These are phyloP conservation scores for Exophiala aquamarina DNA, from an alignment of 2,329 filamentous ascomycete species.

Conservation along the genomic window DNA sequence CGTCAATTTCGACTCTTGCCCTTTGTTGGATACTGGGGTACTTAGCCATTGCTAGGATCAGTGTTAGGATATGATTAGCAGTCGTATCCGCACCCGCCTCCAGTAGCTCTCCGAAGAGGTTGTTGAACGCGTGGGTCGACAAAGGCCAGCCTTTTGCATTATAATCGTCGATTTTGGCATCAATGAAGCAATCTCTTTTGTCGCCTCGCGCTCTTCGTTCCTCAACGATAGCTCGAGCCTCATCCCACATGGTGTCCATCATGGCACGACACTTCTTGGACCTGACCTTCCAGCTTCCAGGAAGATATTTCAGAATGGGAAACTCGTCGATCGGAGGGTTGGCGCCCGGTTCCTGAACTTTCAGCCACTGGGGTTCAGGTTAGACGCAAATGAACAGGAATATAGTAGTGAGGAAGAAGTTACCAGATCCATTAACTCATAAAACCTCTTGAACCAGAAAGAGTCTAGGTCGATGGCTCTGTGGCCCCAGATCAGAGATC, in stretches of 20 bases:
- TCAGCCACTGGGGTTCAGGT: not conserved
- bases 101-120: constrained; percentile 12
- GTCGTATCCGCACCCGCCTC: constrained; percentile 1
- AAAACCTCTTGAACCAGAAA: not conserved
- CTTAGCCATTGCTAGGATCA: not conserved
- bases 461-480: constrained; percentile 1
- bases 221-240: constrained; percentile 35
- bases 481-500: constrained; percentile 1
- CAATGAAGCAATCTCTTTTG: constrained; percentile 36
- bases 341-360: constrained; percentile 14
- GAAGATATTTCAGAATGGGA: constrained; percentile 20
- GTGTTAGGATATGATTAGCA: constrained; percentile 1
- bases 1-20: constrained; percentile 1
- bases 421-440: constrained; percentile 2
- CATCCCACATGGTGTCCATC: constrained; percentile 43
- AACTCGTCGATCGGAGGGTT: constrained; percentile 25
- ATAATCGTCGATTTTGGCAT: constrained; percentile 39
- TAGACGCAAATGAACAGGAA: not conserved
- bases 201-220: constrained; percentile 31
- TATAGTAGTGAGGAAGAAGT: not conserved
- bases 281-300: constrained; percentile 38
- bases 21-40: not conserved
- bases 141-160: constrained; percentile 1
- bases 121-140: not conserved
- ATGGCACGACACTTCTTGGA: constrained; percentile 35